Evolutionary conservation across 805 yeast species (phyloP).

Genomic region (Myxozyma neglecta): DNA sequence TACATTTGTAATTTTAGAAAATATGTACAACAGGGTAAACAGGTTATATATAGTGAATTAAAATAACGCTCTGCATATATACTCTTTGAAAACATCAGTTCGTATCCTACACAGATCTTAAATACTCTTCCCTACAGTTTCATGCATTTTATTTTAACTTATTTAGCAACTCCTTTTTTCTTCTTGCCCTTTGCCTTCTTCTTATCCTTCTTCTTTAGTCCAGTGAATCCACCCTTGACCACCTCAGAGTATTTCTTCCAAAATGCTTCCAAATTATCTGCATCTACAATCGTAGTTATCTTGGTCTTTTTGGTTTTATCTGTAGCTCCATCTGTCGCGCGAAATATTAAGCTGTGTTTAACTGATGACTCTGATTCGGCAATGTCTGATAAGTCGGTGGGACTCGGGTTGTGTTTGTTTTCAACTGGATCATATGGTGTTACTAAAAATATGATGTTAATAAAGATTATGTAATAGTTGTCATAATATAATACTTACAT

Average conservation of each 20-base stretch:
- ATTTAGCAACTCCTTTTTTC: constrained; percentile 42
- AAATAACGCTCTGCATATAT: background rate
- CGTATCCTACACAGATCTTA: background rate
- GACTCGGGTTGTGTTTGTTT: constrained; percentile 18
- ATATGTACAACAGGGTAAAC: background rate
- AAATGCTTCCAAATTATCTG: constrained; percentile 62
- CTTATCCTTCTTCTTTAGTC: constrained; percentile 80
- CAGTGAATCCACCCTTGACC: constrained; percentile 69
- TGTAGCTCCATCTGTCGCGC: constrained; percentile 61
- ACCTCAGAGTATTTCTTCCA: constrained; percentile 74
- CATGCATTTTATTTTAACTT: background rate
- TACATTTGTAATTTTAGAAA: background rate
- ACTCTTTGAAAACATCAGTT: background rate
- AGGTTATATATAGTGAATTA: background rate
- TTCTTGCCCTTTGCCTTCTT: constrained; percentile 62
- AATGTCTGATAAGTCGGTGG: constrained; percentile 18
- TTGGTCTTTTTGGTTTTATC: constrained; percentile 50
- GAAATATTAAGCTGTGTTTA: constrained; percentile 62
- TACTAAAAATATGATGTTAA: background rate
- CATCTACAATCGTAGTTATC: constrained; percentile 68
- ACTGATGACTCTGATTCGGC: constrained; percentile 18
- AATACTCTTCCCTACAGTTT: background rate
- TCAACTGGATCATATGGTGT: constrained; percentile 22
- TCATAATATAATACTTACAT: constrained; percentile 27
- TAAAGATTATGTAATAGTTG: background rate